These are phyloP conservation scores for Backusella luteola DNA, from an alignment of 192 early-diverging fungal genomes.

Conservation along the genomic window DNA sequence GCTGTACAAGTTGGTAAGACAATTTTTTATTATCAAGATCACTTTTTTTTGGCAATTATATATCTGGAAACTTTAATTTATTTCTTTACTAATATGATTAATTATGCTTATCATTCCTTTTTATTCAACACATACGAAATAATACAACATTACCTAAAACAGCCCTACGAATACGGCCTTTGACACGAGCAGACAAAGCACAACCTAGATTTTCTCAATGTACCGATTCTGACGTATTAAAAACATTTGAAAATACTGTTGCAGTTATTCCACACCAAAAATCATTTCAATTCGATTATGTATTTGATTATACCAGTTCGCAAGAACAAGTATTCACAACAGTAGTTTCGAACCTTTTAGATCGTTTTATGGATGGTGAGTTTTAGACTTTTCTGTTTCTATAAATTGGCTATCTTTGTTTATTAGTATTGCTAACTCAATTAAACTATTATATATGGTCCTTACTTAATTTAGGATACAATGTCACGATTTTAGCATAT, in stretches of 20 bases:
- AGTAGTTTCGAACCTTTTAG: slow-evolving; percentile 19
- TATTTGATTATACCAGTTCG: slow-evolving; percentile 25
- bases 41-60: background rate
- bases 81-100: background rate
- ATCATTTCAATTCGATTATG: slow-evolving; percentile 29
- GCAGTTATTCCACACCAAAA: slow-evolving; percentile 28
- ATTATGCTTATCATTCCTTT: background rate
- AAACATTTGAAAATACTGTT: slow-evolving; percentile 25
- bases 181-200: slow-evolving; percentile 21
- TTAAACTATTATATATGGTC: background rate
- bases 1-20: slow-evolving; percentile 19
- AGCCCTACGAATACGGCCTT: slow-evolving; percentile 28
- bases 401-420: background rate
- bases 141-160: background rate
- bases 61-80: background rate
- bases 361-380: slow-evolving; percentile 27
- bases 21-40: background rate
- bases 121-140: background rate
- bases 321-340: slow-evolving; percentile 31
- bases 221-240: slow-evolving; percentile 25
- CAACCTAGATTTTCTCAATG: slow-evolving; percentile 22
- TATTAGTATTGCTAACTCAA: background rate
- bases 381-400: background rate
- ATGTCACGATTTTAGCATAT: slow-evolving; percentile 91
- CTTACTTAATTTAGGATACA: slow-evolving; percentile 69